phyloP scores from a whole-genome alignment of 2,329 filamentous ascomycete genomes.

The Podosphaera xanthii region DNA sequence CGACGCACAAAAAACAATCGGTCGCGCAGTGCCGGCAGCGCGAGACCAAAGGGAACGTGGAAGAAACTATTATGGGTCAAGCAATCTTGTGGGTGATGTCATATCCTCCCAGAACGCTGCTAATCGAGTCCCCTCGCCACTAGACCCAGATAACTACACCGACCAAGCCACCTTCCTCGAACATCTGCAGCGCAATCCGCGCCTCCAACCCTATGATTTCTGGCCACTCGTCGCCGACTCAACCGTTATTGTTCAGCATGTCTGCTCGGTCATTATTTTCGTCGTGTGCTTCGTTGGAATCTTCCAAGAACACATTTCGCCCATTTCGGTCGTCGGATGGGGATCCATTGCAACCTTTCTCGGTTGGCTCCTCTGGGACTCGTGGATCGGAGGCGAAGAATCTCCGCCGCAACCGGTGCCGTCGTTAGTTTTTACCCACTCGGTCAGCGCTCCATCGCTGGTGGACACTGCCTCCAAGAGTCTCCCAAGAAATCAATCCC shows the following conservation, averaged over 20 bases:
- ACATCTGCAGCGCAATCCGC: constrained; percentile 81
- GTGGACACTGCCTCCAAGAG: constrained; percentile 9
- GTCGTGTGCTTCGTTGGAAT: constrained; percentile 86
- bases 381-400: constrained; percentile 59
- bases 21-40: constrained; percentile 29
- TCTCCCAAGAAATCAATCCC: constrained; percentile 10
- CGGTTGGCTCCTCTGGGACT: constrained; percentile 81
- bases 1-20: constrained; percentile 7
- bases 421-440: constrained; percentile 4
- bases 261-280: constrained; percentile 86
- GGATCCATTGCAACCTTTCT: constrained; percentile 62
- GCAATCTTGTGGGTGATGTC: constrained; percentile 45
- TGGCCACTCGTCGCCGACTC: constrained; percentile 91
- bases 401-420: constrained; percentile 4
- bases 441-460: constrained; percentile 4
- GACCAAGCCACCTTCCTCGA: constrained; percentile 93
- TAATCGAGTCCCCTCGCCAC: background rate
- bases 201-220: constrained; percentile 88
- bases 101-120: background rate
- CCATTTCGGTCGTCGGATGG: constrained; percentile 70
- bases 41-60: constrained; percentile 48
- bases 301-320: constrained; percentile 65
- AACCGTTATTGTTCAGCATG: constrained; percentile 90
- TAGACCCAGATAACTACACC: constrained; percentile 96
- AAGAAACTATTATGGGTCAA: constrained; percentile 98